Evolutionary conservation across 768 basidiomycete genomes (phyloP).

Genomic region (Xanthoconium stramineum): DNA sequence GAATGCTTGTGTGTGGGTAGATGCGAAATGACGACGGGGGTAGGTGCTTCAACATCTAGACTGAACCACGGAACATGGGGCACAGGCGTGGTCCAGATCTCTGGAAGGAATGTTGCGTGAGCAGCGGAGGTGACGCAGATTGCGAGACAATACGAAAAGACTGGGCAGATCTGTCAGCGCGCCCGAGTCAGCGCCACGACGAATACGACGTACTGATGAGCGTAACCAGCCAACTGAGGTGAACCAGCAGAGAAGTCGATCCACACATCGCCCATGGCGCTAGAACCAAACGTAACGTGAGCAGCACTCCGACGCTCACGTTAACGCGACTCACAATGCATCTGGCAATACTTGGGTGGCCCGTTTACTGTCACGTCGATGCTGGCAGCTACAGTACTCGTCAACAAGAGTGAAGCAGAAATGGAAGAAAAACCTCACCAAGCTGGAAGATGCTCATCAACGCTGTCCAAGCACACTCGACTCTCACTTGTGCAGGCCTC

Average conservation of each 20-base stretch:
- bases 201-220: slow-evolving; percentile 40
- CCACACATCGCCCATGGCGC: slow-evolving; percentile 44
- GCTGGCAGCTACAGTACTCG: slow-evolving; percentile 40
- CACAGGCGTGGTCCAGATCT: slow-evolving; percentile 53
- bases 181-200: neutral
- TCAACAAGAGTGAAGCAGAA: neutral
- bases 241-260: slow-evolving; percentile 46
- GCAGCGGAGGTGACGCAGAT: slow-evolving; percentile 45
- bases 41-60: neutral
- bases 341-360: slow-evolving; percentile 36
- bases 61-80: slow-evolving; percentile 60
- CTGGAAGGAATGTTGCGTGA: slow-evolving; percentile 41
- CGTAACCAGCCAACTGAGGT: slow-evolving; percentile 46
- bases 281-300: slow-evolving; percentile 16
- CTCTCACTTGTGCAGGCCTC: slow-evolving; percentile 40
- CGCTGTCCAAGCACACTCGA: slow-evolving; percentile 58
- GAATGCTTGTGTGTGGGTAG: slow-evolving; percentile 10
- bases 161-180: slow-evolving; percentile 27
- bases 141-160: slow-evolving; percentile 53
- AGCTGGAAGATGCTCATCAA: slow-evolving; percentile 48
- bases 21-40: slow-evolving; percentile 1
- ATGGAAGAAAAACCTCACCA: slow-evolving; percentile 34
- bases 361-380: slow-evolving; percentile 46
- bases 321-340: slow-evolving; percentile 30
- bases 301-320: neutral